phyloP scores from a whole-genome alignment of 2,329 filamentous ascomycete species.

The Chrysoporthe deuterocubensis region DNA sequence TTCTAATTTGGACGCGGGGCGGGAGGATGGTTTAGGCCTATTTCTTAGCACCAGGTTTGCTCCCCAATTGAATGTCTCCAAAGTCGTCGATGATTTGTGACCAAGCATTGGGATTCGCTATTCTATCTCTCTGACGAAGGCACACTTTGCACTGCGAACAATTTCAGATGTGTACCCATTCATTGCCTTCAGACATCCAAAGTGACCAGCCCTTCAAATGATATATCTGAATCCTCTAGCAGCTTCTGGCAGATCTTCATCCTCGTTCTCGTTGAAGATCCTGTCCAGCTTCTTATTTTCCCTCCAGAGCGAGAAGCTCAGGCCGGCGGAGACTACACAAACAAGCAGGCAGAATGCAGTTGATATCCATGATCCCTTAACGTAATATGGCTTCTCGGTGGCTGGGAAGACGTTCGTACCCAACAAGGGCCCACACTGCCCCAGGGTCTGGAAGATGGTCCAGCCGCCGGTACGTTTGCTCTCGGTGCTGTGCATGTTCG shows the following conservation, averaged over 20 bases:
- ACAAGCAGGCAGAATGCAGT: conserved; percentile 22
- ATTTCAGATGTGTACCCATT: too few relatives aligned
- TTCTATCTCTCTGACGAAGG: neutral
- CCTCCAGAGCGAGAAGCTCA: conserved; percentile 23
- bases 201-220: conserved; percentile 1
- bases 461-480: conserved; percentile 42
- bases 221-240: conserved; percentile 21
- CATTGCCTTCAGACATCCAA: neutral
- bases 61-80: too few relatives aligned
- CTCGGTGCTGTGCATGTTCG: conserved; percentile 43
- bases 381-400: conserved; percentile 39
- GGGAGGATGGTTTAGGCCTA: too few relatives aligned
- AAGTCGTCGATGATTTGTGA: neutral
- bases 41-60: too few relatives aligned
- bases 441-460: conserved; percentile 43
- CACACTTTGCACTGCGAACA: too few relatives aligned
- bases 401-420: conserved; percentile 41
- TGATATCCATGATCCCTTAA: conserved; percentile 34
- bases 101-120: neutral
- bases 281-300: conserved; percentile 22
- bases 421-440: conserved; percentile 39
- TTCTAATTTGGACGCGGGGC: too few relatives aligned
- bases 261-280: conserved; percentile 13
- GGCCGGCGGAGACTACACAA: conserved; percentile 10
- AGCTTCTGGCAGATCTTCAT: conserved; percentile 6